These are phyloP conservation scores for Penicillium thymicola DNA, from an alignment of 2,329 filamentous ascomycete genomes.

Conservation along the genomic window DNA sequence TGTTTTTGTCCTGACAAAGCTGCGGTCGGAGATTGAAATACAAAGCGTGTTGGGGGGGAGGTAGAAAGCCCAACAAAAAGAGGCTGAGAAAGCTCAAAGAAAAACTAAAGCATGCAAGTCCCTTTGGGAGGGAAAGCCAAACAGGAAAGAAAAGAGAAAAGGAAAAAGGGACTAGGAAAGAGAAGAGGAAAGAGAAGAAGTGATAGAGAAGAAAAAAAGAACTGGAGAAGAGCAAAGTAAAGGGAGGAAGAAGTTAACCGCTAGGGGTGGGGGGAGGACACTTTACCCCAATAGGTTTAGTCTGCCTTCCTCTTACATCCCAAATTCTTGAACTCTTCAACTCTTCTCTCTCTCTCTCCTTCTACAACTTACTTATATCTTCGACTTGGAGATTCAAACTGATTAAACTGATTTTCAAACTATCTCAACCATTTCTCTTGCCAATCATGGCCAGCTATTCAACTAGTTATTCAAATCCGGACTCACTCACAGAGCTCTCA, in stretches of 20 bases:
- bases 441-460: background rate
- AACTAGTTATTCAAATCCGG: conserved; percentile 6
- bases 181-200: conserved; percentile 7
- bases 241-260: conserved; percentile 24
- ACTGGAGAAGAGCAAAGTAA: conserved; percentile 17
- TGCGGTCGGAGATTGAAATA: conserved; percentile 10
- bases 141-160: conserved; percentile 25
- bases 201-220: conserved; percentile 15
- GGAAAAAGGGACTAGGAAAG: conserved; percentile 13
- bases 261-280: conserved; percentile 20
- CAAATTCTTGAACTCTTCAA: background rate
- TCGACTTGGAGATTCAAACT: too few relatives aligned
- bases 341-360: background rate
- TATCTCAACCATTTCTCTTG: too few relatives aligned
- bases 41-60: conserved; percentile 1
- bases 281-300: conserved; percentile 23
- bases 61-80: conserved; percentile 10
- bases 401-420: too few relatives aligned
- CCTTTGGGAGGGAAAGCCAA: conserved; percentile 21
- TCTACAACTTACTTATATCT: background rate
- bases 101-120: conserved; percentile 11
- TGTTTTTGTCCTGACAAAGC: conserved; percentile 2
- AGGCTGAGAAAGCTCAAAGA: conserved; percentile 7
- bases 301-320: background rate
- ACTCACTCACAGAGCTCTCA: conserved; percentile 10